Evolutionary conservation across 2,329 filamentous ascomycete species (phyloP).

Genomic region (Chrysosphaeria jannelii): DNA sequence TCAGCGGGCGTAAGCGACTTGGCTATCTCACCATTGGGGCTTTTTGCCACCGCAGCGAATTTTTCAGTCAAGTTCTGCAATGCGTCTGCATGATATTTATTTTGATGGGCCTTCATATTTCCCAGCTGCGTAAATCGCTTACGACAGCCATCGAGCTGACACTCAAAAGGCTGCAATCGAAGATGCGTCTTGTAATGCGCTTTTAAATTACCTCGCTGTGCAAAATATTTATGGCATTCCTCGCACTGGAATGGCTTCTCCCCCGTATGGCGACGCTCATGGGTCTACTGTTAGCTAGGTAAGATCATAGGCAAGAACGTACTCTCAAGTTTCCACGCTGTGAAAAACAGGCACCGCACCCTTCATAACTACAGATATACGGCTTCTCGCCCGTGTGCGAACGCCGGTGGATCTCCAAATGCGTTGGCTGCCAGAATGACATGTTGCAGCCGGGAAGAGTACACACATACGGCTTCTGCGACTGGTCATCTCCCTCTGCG

Average conservation of each 20-base stretch:
- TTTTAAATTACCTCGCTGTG: slow-evolving; percentile 60
- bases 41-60: slow-evolving; percentile 33
- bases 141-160: slow-evolving; percentile 52
- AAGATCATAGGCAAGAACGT: too few relatives aligned
- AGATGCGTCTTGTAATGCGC: slow-evolving; percentile 61
- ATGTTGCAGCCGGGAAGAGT: slow-evolving; percentile 44
- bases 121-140: slow-evolving; percentile 77
- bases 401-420: slow-evolving; percentile 66
- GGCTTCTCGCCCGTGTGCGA: slow-evolving; percentile 77
- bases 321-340: slow-evolving; percentile 80
- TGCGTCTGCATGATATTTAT: slow-evolving; percentile 64
- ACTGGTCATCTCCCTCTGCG: slow-evolving; percentile 2
- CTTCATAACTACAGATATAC: slow-evolving; percentile 23
- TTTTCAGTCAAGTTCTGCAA: slow-evolving; percentile 37
- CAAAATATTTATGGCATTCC: slow-evolving; percentile 53
- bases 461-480: slow-evolving; percentile 18
- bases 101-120: slow-evolving; percentile 86
- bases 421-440: slow-evolving; percentile 72
- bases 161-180: slow-evolving; percentile 48
- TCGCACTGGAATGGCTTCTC: slow-evolving; percentile 62
- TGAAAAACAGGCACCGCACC: slow-evolving; percentile 53
- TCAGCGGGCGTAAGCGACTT: slow-evolving; percentile 15
- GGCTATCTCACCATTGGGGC: too few relatives aligned
- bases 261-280: slow-evolving; percentile 63
- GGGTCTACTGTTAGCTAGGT: too few relatives aligned